phyloP scores from a whole-genome alignment of 2,329 filamentous ascomycete species.

The Penicillium sp. region DNA sequence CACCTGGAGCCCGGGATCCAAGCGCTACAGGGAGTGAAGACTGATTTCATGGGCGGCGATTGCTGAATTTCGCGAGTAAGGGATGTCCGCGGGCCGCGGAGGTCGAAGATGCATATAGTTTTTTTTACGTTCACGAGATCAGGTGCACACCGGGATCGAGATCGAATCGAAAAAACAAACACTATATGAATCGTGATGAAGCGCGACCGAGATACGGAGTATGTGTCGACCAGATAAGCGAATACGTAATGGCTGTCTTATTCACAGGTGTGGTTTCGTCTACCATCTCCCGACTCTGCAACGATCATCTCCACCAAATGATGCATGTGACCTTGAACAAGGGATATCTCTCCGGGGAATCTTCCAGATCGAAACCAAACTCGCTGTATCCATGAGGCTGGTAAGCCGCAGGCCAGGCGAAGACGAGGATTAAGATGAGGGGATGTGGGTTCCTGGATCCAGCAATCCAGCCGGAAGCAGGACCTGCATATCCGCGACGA shows the following conservation, averaged over 20 bases:
- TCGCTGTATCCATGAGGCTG: conserved; percentile 6
- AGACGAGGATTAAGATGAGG: conserved; percentile 2
- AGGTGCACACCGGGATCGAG: conserved; percentile 18
- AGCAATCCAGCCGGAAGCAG: conserved; percentile 21
- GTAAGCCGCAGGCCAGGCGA: not conserved
- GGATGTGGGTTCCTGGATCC: conserved; percentile 9
- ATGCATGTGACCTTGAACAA: conserved; percentile 10
- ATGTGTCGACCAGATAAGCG: not conserved
- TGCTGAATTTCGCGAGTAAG: conserved; percentile 21
- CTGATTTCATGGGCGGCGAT: not conserved
- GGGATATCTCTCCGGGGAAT: conserved; percentile 13
- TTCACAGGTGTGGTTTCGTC: not conserved
- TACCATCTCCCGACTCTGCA: conserved; percentile 2
- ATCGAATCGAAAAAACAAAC: conserved; percentile 3
- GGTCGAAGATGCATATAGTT: conserved; percentile 17
- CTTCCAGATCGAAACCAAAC: conserved; percentile 12
- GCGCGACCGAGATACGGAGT: not conserved
- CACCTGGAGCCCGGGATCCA: conserved; percentile 5
- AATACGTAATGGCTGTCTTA: not conserved
- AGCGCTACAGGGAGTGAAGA: not conserved
- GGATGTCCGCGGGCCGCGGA: conserved; percentile 19
- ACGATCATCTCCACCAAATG: not conserved
- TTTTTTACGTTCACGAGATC: conserved; percentile 21
- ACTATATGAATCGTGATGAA: not conserved
- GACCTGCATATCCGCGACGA: conserved; percentile 24